These are phyloP conservation scores for Lactarius sp. DNA, from an alignment of 768 basidiomycete genomes.

Conservation along the genomic window DNA sequence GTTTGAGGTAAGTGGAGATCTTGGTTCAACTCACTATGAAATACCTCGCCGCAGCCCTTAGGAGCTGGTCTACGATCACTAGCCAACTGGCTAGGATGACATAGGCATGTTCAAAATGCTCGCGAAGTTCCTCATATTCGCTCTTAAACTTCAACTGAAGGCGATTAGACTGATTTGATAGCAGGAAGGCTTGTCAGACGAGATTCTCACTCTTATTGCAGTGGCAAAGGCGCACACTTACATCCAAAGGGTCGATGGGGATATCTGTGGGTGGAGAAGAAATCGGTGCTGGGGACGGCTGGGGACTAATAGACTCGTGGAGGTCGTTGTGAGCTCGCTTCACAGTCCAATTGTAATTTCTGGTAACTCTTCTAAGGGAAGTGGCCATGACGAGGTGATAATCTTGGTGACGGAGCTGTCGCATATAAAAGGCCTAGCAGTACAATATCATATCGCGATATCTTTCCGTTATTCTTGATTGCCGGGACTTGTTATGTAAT, in stretches of 20 bases:
- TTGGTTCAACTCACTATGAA: constrained; percentile 8
- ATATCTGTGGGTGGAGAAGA: background rate
- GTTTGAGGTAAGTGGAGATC: background rate
- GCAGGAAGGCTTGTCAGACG: background rate
- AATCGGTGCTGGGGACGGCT: background rate
- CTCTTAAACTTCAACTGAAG: constrained; percentile 15
- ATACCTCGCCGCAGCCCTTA: background rate
- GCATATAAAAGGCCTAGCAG: background rate
- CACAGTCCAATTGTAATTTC: constrained; percentile 15
- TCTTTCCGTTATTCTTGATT: too few species aligned
- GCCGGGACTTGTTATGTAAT: too few species aligned
- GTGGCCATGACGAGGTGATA: background rate
- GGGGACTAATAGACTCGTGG: background rate
- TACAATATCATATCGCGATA: too few species aligned
- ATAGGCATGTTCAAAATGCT: background rate
- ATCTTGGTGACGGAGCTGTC: background rate
- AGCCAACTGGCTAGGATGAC: constrained; percentile 11
- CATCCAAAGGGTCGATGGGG: constrained; percentile 8
- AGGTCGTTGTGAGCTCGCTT: constrained; percentile 21
- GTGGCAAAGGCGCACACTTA: background rate
- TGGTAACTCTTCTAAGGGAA: constrained; percentile 15
- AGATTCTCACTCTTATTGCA: background rate
- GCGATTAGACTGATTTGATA: background rate
- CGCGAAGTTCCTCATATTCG: constrained; percentile 17
- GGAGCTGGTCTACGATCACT: background rate